Evolutionary conservation across 768 basidiomycete species (phyloP).

Genomic region (Leccinum imitatum): DNA sequence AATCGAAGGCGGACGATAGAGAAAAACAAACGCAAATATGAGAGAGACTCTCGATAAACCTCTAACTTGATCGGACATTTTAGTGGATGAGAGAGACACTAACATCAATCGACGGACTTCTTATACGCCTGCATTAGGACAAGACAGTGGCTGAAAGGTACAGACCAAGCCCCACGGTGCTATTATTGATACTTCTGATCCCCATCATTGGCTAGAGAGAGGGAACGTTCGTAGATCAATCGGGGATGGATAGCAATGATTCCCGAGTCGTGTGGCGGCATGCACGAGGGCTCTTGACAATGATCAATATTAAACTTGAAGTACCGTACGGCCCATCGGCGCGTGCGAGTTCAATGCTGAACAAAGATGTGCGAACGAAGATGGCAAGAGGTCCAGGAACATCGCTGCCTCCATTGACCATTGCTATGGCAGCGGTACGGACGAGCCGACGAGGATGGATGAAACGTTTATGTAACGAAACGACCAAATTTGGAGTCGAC

Average conservation of each 20-base stretch:
- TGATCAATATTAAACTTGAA: not conserved
- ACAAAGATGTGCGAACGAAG: not conserved
- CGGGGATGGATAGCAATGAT: not conserved
- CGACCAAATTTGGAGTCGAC: not conserved
- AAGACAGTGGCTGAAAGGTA: not conserved
- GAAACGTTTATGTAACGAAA: not conserved
- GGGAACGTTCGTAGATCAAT: constrained; percentile 24
- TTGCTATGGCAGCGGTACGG: not conserved
- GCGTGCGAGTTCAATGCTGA: not conserved
- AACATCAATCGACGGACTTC: not conserved
- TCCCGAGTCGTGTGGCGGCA: not conserved
- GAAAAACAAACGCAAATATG: constrained; percentile 73
- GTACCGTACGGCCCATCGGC: not conserved
- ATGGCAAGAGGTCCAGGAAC: not conserved
- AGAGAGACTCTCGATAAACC: constrained; percentile 63
- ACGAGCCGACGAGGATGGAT: too few species aligned
- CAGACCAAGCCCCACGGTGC: not conserved
- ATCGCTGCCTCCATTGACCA: not conserved
- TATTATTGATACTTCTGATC: not conserved
- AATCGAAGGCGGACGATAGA: not conserved
- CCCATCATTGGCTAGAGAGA: constrained; percentile 13
- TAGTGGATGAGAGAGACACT: constrained; percentile 3
- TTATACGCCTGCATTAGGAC: constrained; percentile 13
- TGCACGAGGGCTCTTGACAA: not conserved
- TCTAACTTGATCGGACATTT: constrained; percentile 16